phyloP scores from a whole-genome alignment of 768 basidiomycete species.

The Tulasnella sp. region DNA sequence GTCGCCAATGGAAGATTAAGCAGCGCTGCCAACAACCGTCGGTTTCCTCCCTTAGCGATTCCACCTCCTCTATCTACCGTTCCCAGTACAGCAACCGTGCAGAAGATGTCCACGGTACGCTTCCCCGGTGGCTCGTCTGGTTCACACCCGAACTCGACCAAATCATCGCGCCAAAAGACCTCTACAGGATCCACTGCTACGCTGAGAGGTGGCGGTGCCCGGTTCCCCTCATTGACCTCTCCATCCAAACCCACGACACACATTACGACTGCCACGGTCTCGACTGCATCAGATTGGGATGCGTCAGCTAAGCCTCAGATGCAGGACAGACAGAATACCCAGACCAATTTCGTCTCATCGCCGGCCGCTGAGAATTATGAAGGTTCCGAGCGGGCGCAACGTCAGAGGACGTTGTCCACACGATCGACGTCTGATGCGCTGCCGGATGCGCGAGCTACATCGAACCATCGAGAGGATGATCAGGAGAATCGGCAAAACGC shows the following conservation, averaged over 20 bases:
- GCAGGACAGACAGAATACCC: no score
- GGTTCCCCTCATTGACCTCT: constrained; percentile 8
- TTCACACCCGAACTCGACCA: not conserved
- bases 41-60: constrained; percentile 10
- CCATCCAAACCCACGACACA: constrained; percentile 11
- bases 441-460: not conserved
- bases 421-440: not conserved
- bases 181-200: constrained; percentile 7
- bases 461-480: not conserved
- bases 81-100: constrained; percentile 1
- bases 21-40: not conserved
- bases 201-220: not conserved
- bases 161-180: constrained; percentile 1
- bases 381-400: not conserved
- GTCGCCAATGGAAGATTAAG: not conserved
- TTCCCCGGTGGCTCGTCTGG: not conserved
- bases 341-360: not conserved
- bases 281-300: constrained; percentile 7
- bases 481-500: not conserved
- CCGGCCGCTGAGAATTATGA: not conserved
- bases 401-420: not conserved
- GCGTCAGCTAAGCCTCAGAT: not conserved
- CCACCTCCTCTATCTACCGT: constrained; percentile 11
- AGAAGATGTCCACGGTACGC: not conserved
- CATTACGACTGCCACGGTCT: constrained; percentile 4